These are phyloP conservation scores for Aotearoamyces nothofagi DNA, from an alignment of 2,329 filamentous ascomycete species.

Conservation along the genomic window DNA sequence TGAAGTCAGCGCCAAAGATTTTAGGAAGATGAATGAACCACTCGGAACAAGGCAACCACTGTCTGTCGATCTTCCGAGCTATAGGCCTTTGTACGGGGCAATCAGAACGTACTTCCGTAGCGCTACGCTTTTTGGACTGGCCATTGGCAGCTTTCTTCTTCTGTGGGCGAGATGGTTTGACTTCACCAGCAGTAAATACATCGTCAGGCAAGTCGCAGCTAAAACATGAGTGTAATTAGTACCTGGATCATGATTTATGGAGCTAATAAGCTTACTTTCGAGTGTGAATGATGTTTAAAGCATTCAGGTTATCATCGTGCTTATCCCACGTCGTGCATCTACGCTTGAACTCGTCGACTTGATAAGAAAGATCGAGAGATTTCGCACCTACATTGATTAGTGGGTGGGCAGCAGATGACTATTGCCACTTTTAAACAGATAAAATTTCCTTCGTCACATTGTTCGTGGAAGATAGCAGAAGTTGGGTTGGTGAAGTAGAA, in stretches of 20 bases:
- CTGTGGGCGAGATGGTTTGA: slow-evolving; percentile 33
- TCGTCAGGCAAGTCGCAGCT: slow-evolving; percentile 84
- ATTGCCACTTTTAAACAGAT: too few species aligned
- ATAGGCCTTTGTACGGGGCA: neutral
- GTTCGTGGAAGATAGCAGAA: slow-evolving; percentile 6
- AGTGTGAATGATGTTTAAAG: slow-evolving; percentile 57
- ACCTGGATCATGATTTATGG: slow-evolving; percentile 3
- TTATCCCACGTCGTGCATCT: slow-evolving; percentile 62
- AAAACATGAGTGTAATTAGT: slow-evolving; percentile 11
- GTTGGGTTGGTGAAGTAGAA: neutral
- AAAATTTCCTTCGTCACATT: neutral
- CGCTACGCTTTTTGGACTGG: slow-evolving; percentile 14
- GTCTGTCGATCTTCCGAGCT: slow-evolving; percentile 5
- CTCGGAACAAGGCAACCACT: slow-evolving; percentile 2
- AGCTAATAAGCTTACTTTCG: slow-evolving; percentile 52
- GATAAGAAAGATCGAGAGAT: slow-evolving; percentile 62
- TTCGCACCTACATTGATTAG: slow-evolving; percentile 39
- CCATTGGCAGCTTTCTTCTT: slow-evolving; percentile 13
- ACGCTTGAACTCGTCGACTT: slow-evolving; percentile 78
- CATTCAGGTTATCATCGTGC: slow-evolving; percentile 62
- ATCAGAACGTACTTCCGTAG: slow-evolving; percentile 16
- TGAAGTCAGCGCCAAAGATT: slow-evolving; percentile 10
- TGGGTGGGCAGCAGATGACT: slow-evolving; percentile 11
- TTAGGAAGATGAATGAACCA: slow-evolving; percentile 1
- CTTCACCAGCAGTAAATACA: slow-evolving; percentile 71